phyloP scores from a whole-genome alignment of 352 stramenopile genomes.

The Phytophthora melonis region DNA sequence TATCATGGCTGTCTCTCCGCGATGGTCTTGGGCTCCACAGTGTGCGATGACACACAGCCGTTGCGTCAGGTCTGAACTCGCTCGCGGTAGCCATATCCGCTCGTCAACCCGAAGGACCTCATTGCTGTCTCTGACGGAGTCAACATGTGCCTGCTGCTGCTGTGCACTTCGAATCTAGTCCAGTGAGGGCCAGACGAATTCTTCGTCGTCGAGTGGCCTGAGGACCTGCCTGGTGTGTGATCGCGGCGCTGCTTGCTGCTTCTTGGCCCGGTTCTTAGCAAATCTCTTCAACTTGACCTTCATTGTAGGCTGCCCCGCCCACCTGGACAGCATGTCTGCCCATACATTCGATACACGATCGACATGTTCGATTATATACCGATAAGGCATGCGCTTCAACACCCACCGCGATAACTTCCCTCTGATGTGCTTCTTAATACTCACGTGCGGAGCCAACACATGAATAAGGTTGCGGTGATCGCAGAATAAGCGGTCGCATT shows the following conservation, averaged over 20 bases:
- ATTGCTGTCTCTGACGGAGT: not conserved
- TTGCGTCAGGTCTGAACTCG: not conserved
- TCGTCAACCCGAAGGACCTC: not conserved
- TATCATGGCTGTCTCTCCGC: slow-evolving; percentile 7
- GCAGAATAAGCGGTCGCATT: slow-evolving; percentile 3
- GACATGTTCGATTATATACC: not conserved
- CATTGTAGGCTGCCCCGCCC: too few relatives aligned
- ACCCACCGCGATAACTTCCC: slow-evolving; percentile 11
- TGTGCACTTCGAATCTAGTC: too few relatives aligned
- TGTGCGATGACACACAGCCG: slow-evolving; percentile 19
- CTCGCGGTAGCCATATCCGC: not conserved
- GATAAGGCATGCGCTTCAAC: slow-evolving; percentile 18
- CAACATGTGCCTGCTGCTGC: too few relatives aligned
- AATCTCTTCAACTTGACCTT: too few relatives aligned
- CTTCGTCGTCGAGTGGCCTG: too few relatives aligned
- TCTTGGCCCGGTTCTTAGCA: too few relatives aligned
- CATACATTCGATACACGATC: too few relatives aligned
- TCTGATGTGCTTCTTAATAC: slow-evolving; percentile 6
- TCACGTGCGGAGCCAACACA: slow-evolving; percentile 6
- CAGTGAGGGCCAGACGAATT: too few relatives aligned
- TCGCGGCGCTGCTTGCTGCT: too few relatives aligned
- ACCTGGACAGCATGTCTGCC: too few relatives aligned
- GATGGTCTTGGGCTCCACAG: not conserved
- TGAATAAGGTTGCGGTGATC: slow-evolving; percentile 12
- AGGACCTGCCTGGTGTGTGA: too few relatives aligned